Conservation (phyloP, 1,139 yeast species). For the Pichia sp. region DNA sequence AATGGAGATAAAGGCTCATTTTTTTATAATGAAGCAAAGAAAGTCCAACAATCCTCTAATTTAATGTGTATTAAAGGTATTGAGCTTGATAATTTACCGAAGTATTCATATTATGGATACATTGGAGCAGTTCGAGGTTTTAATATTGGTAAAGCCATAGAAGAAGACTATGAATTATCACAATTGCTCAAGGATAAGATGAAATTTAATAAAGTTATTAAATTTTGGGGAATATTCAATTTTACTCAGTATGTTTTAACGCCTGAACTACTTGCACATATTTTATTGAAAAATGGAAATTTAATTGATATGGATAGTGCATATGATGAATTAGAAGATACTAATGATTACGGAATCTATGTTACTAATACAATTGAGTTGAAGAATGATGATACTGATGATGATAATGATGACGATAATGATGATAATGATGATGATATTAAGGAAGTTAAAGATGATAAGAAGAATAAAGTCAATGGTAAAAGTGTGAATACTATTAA, state of each 20-base stretch:
- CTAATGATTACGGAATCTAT: slow-evolving; percentile 48
- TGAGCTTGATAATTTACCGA: slow-evolving; percentile 43
- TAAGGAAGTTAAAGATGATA: too few species aligned
- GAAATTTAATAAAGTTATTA: slow-evolving; percentile 37
- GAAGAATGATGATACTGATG: neutral
- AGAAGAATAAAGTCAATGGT: too few species aligned
- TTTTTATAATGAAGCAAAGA: slow-evolving; percentile 45
- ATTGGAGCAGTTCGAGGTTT: slow-evolving; percentile 55
- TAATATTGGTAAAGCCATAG: slow-evolving; percentile 30
- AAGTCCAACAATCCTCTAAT: slow-evolving; percentile 33
- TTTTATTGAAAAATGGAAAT: slow-evolving; percentile 43
- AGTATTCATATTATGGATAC: slow-evolving; percentile 50
- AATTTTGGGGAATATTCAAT: slow-evolving; percentile 55
- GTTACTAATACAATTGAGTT: slow-evolving; percentile 6
- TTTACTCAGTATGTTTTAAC: slow-evolving; percentile 56
- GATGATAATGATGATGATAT: neutral
- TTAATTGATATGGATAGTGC: slow-evolving; percentile 37
- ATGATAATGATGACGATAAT: neutral
- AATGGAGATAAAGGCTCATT: slow-evolving; percentile 39
- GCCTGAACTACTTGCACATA: slow-evolving; percentile 51
- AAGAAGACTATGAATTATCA: slow-evolving; percentile 31
- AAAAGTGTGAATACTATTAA: too few species aligned
- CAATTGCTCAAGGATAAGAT: slow-evolving; percentile 31
- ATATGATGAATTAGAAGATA: slow-evolving; percentile 38
- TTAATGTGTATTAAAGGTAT: slow-evolving; percentile 40